Conservation (phyloP, 345 rosid species). For the Trapa incisa region DNA sequence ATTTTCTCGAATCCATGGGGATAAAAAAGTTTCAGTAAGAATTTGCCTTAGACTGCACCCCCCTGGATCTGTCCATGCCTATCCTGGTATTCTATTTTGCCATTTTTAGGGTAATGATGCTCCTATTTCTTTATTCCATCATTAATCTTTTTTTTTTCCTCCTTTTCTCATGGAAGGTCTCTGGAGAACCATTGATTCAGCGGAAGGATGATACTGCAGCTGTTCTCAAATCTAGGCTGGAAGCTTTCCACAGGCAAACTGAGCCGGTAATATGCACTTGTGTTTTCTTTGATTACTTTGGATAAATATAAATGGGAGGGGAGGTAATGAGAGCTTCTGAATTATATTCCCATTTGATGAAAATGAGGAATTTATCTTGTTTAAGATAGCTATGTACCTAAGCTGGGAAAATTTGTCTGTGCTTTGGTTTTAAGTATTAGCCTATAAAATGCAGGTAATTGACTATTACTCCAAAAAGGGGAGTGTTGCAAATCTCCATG, state of each 20-base stretch:
- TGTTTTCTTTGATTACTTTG: neutral
- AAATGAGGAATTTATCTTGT: neutral
- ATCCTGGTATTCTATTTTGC: neutral
- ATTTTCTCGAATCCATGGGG: no score
- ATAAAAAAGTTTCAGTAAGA: no score
- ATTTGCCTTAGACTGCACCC: no score
- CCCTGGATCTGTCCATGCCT: neutral
- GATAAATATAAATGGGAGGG: neutral
- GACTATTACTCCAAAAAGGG: constrained; percentile 72
- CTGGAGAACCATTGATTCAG: constrained; percentile 89
- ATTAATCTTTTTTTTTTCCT: neutral
- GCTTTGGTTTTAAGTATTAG: neutral
- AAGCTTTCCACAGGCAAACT: constrained; percentile 85
- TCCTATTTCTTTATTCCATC: neutral
- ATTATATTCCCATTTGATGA: neutral
- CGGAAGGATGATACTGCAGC: constrained; percentile 92
- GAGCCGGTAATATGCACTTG: constrained; percentile 43
- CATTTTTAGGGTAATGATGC: neutral
- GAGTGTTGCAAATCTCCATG: constrained; percentile 57
- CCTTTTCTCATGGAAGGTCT: constrained; percentile 34
- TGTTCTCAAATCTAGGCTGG: constrained; percentile 88
- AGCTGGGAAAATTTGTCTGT: neutral
- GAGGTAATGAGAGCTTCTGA: no score
- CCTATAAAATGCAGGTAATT: constrained; percentile 40
- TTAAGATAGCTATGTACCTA: neutral